A percentile compares a stretch with the other conserved stretches of the same genome.
Evolutionary conservation across 2,329 filamentous ascomycete genomes (phyloP).

Genomic region (Hypoxylon sp.): DNA sequence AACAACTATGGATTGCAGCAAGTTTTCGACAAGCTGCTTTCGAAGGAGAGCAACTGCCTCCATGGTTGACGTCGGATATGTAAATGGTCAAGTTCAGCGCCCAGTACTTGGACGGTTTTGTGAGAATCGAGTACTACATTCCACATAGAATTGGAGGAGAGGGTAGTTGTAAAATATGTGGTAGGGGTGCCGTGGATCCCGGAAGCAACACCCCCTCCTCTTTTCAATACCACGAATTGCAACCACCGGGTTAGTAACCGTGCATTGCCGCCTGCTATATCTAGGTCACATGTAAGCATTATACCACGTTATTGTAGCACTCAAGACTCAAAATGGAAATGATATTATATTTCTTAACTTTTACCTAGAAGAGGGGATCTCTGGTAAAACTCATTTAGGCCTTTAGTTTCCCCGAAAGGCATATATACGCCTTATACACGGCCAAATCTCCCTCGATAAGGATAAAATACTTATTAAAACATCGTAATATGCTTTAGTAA

Average conservation of each 20-base stretch:
- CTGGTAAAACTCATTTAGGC: too few species aligned
- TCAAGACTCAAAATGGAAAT: too few species aligned
- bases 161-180: background rate
- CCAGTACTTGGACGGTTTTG: background rate
- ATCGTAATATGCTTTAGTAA: too few species aligned
- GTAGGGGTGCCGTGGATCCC: slow-evolving; percentile 17
- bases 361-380: too few species aligned
- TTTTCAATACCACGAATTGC: slow-evolving; percentile 5
- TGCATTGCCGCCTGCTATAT: slow-evolving; percentile 10
- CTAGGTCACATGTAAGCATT: background rate
- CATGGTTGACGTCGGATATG: slow-evolving; percentile 31
- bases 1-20: slow-evolving; percentile 20
- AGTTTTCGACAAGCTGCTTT: slow-evolving; percentile 13
- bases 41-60: slow-evolving; percentile 22
- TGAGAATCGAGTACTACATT: background rate
- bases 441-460: too few species aligned
- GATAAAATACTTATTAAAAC: too few species aligned
- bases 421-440: too few species aligned
- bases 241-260: slow-evolving; percentile 5
- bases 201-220: slow-evolving; percentile 11
- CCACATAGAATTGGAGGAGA: slow-evolving; percentile 5
- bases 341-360: too few species aligned
- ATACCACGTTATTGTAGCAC: background rate
- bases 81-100: background rate
- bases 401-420: too few species aligned